Evolutionary conservation across 805 yeast genomes (phyloP).

Genomic region (Yarrowia sp.): DNA sequence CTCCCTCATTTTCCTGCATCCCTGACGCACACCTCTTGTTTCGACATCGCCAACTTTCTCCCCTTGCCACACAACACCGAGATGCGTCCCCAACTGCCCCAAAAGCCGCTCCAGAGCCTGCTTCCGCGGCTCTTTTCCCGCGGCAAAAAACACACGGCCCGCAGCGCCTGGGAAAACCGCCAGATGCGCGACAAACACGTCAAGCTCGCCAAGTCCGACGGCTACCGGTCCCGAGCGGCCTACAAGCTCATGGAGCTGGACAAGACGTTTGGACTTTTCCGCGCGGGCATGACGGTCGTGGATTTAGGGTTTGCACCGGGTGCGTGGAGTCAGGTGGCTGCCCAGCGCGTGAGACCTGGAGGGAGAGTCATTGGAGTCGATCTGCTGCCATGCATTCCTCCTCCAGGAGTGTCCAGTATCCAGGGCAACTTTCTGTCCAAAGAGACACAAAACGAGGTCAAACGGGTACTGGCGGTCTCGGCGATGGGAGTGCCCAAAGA

Average conservation of each 20-base stretch:
- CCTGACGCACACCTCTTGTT: no score
- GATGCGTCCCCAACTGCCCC: neutral
- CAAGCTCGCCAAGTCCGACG: constrained; percentile 66
- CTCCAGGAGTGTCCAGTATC: constrained; percentile 75
- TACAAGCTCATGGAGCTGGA: constrained; percentile 82
- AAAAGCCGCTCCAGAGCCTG: neutral
- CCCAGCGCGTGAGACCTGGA: constrained; percentile 56
- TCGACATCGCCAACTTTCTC: neutral
- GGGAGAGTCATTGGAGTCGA: constrained; percentile 82
- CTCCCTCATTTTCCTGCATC: no score
- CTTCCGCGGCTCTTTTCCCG: constrained; percentile 21
- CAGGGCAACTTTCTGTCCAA: constrained; percentile 86
- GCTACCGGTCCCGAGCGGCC: constrained; percentile 86
- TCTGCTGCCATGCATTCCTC: constrained; percentile 78
- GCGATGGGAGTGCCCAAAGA: constrained; percentile 44
- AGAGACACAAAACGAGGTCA: constrained; percentile 50
- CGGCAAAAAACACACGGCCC: constrained; percentile 52
- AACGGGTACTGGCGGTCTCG: constrained; percentile 45
- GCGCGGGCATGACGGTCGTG: constrained; percentile 65
- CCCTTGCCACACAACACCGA: neutral
- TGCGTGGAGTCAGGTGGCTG: constrained; percentile 90
- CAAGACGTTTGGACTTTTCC: constrained; percentile 65
- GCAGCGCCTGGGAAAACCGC: constrained; percentile 76
- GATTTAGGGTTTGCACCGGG: constrained; percentile 94
- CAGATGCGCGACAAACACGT: constrained; percentile 71